Base-by-base conservation (phyloP, 2,329 filamentous ascomycete genomes). In the Aspergillus sp. region DNA sequence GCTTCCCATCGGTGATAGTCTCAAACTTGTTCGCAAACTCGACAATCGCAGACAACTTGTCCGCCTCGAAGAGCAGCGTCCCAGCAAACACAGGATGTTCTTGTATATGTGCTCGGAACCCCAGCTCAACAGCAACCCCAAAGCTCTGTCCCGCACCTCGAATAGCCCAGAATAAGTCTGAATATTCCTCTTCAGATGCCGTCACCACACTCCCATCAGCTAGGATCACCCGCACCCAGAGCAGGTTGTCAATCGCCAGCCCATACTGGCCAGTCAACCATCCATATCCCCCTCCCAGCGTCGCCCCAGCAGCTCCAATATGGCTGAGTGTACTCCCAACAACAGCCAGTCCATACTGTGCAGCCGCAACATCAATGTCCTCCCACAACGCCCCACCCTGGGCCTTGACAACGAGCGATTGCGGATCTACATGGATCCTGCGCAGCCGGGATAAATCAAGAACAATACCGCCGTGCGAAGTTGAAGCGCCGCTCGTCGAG, bases 281-380 rank as follows among this genome's bases (percentile, higher is more conserved):
- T 0, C 85, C 83, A 64, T 82, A 84, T 1, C 84, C 84, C 22
- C 84, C 84, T 2, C 82, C 82, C 0, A 86, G 67, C 1, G 80
- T 78, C 15, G 86, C 70, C 0, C 82, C 85, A 3, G 81, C 84
- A 6, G 86, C 82, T 3, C 85, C 85, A 2, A 82, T 86, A 56
- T 86, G 80, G 27, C 80, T 82, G 3, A 86, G 81, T 0, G 83
- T 86, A 4, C 84, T 83, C 5, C 84, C 83, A 0, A 86, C 81
- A 2, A 83, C 83, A 2, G 83, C 84, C 2, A 87, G 77, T 0
- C 78, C 77, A 62, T 83, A 72, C 50, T 78, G 70, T 52, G 74
- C 80, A 0, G 79, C 79, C 0, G 79, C 80, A 4, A 74, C 69
- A 61, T 87, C 41, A 1, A 60, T 41, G 62, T 85, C 80, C 56